These are phyloP conservation scores for Erodium maritimum DNA, from an alignment of 345 rosid species.

Conservation along the genomic window DNA sequence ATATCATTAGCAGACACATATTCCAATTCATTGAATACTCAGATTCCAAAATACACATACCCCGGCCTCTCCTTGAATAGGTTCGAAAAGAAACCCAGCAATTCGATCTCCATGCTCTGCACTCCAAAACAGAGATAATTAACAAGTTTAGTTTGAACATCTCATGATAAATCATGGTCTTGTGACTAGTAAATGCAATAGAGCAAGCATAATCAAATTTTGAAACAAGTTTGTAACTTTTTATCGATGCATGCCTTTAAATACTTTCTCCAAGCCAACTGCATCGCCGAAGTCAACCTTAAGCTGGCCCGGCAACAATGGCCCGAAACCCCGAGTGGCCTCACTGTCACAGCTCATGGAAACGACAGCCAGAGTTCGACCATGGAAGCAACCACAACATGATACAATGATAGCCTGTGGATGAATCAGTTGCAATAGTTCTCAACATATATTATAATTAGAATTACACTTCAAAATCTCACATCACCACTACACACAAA, in stretches of 20 bases:
- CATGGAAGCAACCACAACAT: conserved; percentile 97
- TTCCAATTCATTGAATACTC: too few relatives aligned
- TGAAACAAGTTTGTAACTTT: not conserved
- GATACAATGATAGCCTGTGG: conserved; percentile 84
- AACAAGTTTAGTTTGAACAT: not conserved
- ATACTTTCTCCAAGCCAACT: conserved; percentile 54
- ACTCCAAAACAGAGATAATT: conserved; percentile 12
- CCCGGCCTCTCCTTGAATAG: conserved; percentile 99
- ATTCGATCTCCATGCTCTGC: conserved; percentile 65
- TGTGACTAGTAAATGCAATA: too few relatives aligned
- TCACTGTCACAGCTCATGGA: conserved; percentile 99
- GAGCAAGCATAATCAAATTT: not conserved
- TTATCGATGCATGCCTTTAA: conserved; percentile 37
- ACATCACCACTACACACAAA: too few relatives aligned
- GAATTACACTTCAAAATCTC: too few relatives aligned
- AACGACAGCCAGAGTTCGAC: conserved; percentile 83
- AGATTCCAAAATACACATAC: conserved; percentile 37
- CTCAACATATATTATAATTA: too few relatives aligned
- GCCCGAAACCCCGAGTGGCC: conserved; percentile 90
- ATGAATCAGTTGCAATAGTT: conserved; percentile 1
- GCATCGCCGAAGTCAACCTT: conserved; percentile 93
- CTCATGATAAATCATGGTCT: not conserved
- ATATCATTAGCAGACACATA: too few relatives aligned
- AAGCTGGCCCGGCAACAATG: conserved; percentile 74
- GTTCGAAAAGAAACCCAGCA: conserved; percentile 92